These are phyloP conservation scores for Collybia mongolica DNA, from an alignment of 768 basidiomycete species.

Conservation along the genomic window DNA sequence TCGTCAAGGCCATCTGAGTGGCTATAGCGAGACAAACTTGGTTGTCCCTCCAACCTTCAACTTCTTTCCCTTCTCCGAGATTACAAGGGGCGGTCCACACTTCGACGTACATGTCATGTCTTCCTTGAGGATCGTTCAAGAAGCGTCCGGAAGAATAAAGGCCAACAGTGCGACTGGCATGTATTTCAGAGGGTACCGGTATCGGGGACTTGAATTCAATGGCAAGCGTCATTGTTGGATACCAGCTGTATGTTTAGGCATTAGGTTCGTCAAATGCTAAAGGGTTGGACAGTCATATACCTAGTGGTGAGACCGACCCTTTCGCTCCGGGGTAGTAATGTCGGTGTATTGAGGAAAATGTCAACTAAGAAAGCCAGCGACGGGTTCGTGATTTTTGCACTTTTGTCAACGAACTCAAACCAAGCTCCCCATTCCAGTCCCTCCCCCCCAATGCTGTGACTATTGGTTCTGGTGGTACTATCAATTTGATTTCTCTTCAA, in stretches of 20 bases:
- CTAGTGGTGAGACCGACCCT: slow-evolving; percentile 32
- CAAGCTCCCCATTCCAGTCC: slow-evolving; percentile 61
- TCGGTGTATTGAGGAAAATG: slow-evolving; percentile 43
- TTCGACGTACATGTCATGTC: slow-evolving; percentile 61
- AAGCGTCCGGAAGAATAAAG: slow-evolving; percentile 54
- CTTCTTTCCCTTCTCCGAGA: slow-evolving; percentile 41
- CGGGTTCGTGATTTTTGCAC: slow-evolving; percentile 44
- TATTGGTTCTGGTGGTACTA: slow-evolving; percentile 34
- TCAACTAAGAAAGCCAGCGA: slow-evolving; percentile 60
- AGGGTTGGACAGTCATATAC: slow-evolving; percentile 16
- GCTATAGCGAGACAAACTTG: slow-evolving; percentile 64
- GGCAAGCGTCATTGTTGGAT: slow-evolving; percentile 58
- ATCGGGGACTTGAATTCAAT: slow-evolving; percentile 66
- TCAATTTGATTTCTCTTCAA: slow-evolving; percentile 34
- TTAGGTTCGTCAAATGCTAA: neutral
- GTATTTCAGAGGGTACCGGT: slow-evolving; percentile 35
- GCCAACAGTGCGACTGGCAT: slow-evolving; percentile 55
- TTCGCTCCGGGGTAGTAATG: slow-evolving; percentile 46
- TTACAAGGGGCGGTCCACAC: slow-evolving; percentile 66
- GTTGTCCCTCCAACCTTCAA: slow-evolving; percentile 54
- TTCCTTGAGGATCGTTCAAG: slow-evolving; percentile 48
- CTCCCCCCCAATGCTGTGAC: slow-evolving; percentile 46
- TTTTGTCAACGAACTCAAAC: slow-evolving; percentile 42
- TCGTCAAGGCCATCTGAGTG: slow-evolving; percentile 57
- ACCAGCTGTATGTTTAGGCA: slow-evolving; percentile 45